Evolutionary conservation across 495 filamentous ascomycete species (phyloP).

Genomic region (Aspergillus nidulans): DNA sequence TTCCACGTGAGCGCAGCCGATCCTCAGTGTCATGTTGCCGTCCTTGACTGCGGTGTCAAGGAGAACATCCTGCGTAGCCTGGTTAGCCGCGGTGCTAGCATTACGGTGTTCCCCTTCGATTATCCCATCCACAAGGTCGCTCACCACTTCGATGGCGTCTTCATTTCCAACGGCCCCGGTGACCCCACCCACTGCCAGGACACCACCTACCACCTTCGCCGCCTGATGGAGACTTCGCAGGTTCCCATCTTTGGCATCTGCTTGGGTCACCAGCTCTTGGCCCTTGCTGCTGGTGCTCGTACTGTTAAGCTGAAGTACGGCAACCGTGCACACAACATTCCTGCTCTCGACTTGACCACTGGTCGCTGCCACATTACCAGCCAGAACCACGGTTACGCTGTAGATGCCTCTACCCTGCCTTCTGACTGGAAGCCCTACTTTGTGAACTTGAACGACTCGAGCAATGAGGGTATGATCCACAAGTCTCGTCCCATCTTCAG

Average conservation of each 20-base stretch:
- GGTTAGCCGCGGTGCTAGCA: slow-evolving; percentile 78
- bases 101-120: slow-evolving; percentile 92
- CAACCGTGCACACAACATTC: slow-evolving; percentile 98
- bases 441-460: slow-evolving; percentile 91
- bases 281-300: slow-evolving; percentile 72
- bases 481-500: slow-evolving; percentile 94
- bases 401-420: slow-evolving; percentile 78
- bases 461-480: slow-evolving; percentile 94
- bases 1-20: slow-evolving; percentile 82
- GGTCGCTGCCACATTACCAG: slow-evolving; percentile 97
- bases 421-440: slow-evolving; percentile 95
- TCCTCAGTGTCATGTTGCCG: slow-evolving; percentile 83
- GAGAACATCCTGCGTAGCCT: slow-evolving; percentile 97
- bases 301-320: slow-evolving; percentile 97
- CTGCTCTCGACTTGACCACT: slow-evolving; percentile 86
- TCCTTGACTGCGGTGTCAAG: slow-evolving; percentile 98
- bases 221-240: slow-evolving; percentile 84
- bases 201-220: slow-evolving; percentile 83
- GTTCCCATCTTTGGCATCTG: slow-evolving; percentile 97
- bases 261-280: slow-evolving; percentile 79
- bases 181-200: slow-evolving; percentile 94
- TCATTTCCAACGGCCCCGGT: slow-evolving; percentile 95
- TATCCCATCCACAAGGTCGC: slow-evolving; percentile 97
- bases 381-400: slow-evolving; percentile 98
- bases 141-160: slow-evolving; percentile 95